Evolutionary conservation across 495 filamentous ascomycete species (phyloP), one percentile per base, ranked within the genome.

Genomic region (Lasiosphaeria ovina): DNA sequence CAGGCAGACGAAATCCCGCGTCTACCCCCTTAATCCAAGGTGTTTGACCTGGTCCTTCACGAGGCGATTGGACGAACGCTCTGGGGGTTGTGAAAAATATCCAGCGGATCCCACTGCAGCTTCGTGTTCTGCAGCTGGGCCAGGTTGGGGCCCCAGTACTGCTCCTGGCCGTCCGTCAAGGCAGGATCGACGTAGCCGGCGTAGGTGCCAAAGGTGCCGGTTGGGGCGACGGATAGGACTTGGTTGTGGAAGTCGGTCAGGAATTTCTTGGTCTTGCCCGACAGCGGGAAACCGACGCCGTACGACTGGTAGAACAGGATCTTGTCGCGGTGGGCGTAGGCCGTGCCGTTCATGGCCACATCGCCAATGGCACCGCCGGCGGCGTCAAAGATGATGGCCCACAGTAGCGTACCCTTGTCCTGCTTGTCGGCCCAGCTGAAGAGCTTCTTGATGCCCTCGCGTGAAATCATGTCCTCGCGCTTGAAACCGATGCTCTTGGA

Each of bases 161-260:
- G 65, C 55, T 68, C 58, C 55, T 81, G 81, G 0, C 82, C 78
- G 32, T 77, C 66, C 34, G 66, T 66, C 58, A 89, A 62, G 4
- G 69, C 72, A 1, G 86, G 84, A 69, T 93, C 89, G 5, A 91
- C 81, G 65, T 91, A 91, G 17, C 89, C 90, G 0, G 87, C 79
- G 71, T 92, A 93, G 0, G 83, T 85, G 2, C 71, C 74, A 54
- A 81, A 77, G 0, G 69, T 64, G 4, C 72, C 68, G 0, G 68
- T 24, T 0, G 69, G 66, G 17, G 82, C 57, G 6, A 57, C 55
- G 6, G 62, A 54, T 9, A 66, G 40, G 12, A 80, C 65, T 44
- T 67, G 70, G 3, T 74, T 59, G 55, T 85, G 79, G 24, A 88
- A 67, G 0, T 75, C 76, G 24, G 70, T 66, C 55, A 89, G 68